Evolutionary conservation across 2,329 filamentous ascomycete species (phyloP).

Genomic region (Podosphaera xanthii): DNA sequence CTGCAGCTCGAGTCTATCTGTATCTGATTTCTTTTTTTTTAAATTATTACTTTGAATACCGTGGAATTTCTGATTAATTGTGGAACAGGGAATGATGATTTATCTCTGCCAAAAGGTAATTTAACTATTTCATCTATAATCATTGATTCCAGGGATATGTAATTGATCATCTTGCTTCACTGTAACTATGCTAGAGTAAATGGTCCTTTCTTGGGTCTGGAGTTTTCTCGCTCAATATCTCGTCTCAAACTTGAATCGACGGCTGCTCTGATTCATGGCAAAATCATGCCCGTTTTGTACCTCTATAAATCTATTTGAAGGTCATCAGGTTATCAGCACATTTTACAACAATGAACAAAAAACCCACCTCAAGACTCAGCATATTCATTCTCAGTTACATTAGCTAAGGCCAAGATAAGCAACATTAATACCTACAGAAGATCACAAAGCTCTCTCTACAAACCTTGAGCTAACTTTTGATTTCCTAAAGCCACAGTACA

Average conservation of each 20-base stretch:
- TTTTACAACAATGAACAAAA: no score
- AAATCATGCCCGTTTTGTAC: no score
- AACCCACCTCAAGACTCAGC: no score
- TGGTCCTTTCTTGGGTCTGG: background rate
- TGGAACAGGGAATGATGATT: constrained; percentile 34
- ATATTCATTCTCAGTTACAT: no score
- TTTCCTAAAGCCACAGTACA: constrained; percentile 38
- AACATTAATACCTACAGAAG: no score
- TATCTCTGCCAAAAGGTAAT: constrained; percentile 40
- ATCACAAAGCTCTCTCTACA: background rate
- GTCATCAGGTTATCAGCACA: no score
- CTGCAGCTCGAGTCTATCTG: background rate
- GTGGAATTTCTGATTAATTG: background rate
- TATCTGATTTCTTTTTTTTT: constrained; percentile 3
- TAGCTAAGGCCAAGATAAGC: no score
- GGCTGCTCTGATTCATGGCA: no score
- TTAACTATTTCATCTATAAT: background rate
- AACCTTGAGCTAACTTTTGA: constrained; percentile 1
- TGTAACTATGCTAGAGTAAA: background rate
- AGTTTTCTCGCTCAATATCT: background rate
- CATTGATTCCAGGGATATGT: background rate
- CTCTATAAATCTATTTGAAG: no score
- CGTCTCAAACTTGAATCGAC: no score
- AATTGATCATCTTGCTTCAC: background rate
- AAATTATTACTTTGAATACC: background rate